Conservation (phyloP, 2,329 filamentous ascomycete genomes). For the Boeremia exigua region DNA sequence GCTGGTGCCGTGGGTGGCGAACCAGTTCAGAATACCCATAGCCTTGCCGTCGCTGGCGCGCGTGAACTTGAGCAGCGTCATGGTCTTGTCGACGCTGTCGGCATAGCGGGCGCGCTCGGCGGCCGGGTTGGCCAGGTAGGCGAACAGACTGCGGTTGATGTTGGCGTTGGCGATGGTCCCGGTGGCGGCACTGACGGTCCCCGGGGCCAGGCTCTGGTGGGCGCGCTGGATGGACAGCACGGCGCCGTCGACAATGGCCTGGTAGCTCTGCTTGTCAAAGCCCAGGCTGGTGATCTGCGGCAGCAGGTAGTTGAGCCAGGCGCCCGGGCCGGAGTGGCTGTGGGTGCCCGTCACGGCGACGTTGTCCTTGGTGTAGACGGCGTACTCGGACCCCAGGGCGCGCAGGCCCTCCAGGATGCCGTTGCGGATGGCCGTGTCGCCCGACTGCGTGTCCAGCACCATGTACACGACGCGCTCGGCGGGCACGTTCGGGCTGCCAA, state of each 20-base stretch:
- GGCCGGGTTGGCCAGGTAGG: slow-evolving; percentile 85
- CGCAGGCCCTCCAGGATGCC: slow-evolving; percentile 81
- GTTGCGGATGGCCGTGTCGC: slow-evolving; percentile 85
- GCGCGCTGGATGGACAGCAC: slow-evolving; percentile 81
- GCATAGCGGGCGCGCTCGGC: slow-evolving; percentile 75
- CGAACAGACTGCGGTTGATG: slow-evolving; percentile 86
- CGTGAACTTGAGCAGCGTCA: slow-evolving; percentile 82
- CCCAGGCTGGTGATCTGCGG: slow-evolving; percentile 89
- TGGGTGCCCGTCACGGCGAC: slow-evolving; percentile 91
- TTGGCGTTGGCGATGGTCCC: slow-evolving; percentile 77
- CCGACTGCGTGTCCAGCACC: slow-evolving; percentile 84
- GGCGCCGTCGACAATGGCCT: slow-evolving; percentile 86
- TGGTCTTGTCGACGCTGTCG: slow-evolving; percentile 72
- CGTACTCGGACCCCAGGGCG: slow-evolving; percentile 73
- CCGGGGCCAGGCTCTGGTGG: slow-evolving; percentile 73
- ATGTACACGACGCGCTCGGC: slow-evolving; percentile 83
- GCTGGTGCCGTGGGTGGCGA: slow-evolving; percentile 89
- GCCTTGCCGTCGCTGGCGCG: slow-evolving; percentile 76
- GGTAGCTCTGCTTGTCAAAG: slow-evolving; percentile 85
- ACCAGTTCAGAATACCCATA: slow-evolving; percentile 86
- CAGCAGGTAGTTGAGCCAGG: slow-evolving; percentile 92
- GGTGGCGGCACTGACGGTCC: slow-evolving; percentile 72
- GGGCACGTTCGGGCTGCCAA: slow-evolving; percentile 70
- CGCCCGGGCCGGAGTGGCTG: slow-evolving; percentile 88
- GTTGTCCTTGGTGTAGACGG: slow-evolving; percentile 78